phyloP scores from a whole-genome alignment of 2,329 filamentous ascomycete species.

The Aspergillus amoenus region DNA sequence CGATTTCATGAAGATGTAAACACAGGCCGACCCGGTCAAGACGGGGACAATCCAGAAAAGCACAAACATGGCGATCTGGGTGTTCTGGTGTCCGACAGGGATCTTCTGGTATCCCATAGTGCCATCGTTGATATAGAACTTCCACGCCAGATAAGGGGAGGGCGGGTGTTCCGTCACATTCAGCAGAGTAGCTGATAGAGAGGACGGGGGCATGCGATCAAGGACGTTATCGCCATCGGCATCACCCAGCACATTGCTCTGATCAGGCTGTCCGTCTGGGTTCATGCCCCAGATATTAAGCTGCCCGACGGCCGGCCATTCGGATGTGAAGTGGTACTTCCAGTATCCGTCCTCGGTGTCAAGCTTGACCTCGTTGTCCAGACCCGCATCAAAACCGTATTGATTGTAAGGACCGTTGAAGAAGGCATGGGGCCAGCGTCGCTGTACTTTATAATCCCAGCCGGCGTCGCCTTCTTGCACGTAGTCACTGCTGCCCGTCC shows the following conservation, averaged over 20 bases:
- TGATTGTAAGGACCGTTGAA: constrained; percentile 63
- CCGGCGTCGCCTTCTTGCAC: constrained; percentile 59
- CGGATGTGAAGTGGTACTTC: constrained; percentile 56
- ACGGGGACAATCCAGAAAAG: constrained; percentile 57
- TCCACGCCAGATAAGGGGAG: constrained; percentile 56
- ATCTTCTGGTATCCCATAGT: constrained; percentile 52
- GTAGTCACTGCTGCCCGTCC: constrained; percentile 60
- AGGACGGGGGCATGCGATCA: constrained; percentile 55
- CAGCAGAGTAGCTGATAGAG: constrained; percentile 60
- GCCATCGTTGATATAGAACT: constrained; percentile 56
- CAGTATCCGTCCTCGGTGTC: constrained; percentile 54
- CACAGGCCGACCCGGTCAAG: constrained; percentile 48
- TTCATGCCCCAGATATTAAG: constrained; percentile 69
- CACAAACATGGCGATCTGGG: constrained; percentile 56
- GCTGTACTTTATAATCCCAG: constrained; percentile 41
- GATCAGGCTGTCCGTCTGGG: constrained; percentile 60
- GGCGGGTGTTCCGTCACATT: constrained; percentile 44
- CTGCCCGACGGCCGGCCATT: constrained; percentile 60
- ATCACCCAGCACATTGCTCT: constrained; percentile 55
- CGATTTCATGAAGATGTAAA: constrained; percentile 59
- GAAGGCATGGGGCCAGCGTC: constrained; percentile 60
- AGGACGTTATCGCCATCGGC: too few relatives aligned
- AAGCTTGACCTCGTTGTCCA: constrained; percentile 59
- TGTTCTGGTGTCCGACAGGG: constrained; percentile 54
- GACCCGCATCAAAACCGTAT: constrained; percentile 62